Conservation (phyloP, 1,284 basidiomycete genomes). For the Rhizoctonia solani region DNA sequence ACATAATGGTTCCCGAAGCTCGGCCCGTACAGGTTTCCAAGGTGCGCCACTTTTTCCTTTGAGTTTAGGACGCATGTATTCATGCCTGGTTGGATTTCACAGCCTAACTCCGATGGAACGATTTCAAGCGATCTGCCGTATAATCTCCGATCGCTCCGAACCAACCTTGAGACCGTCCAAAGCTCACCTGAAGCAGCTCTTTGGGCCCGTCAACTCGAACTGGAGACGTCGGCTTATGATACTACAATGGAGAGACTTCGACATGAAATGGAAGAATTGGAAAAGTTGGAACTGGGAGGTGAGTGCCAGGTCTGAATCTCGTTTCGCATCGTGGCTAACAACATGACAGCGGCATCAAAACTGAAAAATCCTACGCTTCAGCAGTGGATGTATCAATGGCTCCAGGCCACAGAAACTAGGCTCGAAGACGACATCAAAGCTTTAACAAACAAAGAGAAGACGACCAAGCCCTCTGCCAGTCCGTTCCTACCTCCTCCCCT, state of each 20-base stretch:
- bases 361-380: conserved; percentile 64
- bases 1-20: conserved; percentile 62
- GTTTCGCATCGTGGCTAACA: not conserved
- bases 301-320: not conserved
- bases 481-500: not conserved
- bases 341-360: not conserved
- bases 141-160: conserved; percentile 69
- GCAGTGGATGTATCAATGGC: conserved; percentile 89
- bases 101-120: not conserved
- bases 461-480: not conserved
- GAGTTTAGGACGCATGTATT: conserved; percentile 8
- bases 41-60: not conserved
- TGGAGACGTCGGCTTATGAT: conserved; percentile 85
- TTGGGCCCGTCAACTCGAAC: conserved; percentile 74
- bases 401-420: conserved; percentile 61
- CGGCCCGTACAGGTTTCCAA: conserved; percentile 51
- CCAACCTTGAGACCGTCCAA: conserved; percentile 66
- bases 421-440: conserved; percentile 61
- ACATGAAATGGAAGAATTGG: conserved; percentile 65
- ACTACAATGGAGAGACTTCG: conserved; percentile 75
- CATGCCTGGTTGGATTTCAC: not conserved
- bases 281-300: conserved; percentile 45
- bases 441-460: conserved; percentile 52
- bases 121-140: conserved; percentile 60
- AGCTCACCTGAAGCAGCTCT: conserved; percentile 64